Conservation (phyloP, 352 stramenopile species). For the Phytophthora vignae region DNA sequence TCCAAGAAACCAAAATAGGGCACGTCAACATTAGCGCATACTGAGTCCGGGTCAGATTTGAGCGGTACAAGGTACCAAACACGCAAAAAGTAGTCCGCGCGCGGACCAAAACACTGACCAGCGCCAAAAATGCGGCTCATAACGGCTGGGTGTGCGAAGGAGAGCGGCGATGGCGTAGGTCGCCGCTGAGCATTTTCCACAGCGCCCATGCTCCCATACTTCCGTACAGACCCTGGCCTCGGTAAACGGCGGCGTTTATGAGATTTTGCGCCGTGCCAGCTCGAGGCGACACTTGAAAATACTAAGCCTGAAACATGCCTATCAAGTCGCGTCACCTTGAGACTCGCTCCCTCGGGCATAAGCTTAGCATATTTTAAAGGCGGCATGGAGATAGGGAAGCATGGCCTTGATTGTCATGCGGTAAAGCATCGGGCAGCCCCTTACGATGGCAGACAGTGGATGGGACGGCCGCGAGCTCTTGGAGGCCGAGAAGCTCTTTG, state of each 20-base stretch:
- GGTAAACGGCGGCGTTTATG: slow-evolving; percentile 20
- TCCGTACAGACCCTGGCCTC: slow-evolving; percentile 7
- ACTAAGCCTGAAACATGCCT: slow-evolving; percentile 8
- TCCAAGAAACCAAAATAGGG: not conserved
- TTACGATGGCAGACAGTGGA: slow-evolving; percentile 1
- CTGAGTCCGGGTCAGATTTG: not conserved
- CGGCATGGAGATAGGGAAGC: not conserved
- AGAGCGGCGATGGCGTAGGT: slow-evolving; percentile 12
- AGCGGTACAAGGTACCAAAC: not conserved
- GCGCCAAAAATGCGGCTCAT: slow-evolving; percentile 16
- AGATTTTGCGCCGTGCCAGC: slow-evolving; percentile 16
- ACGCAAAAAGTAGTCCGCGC: not conserved
- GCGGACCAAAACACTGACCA: not conserved
- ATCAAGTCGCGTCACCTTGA: slow-evolving; percentile 13
- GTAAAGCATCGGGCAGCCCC: slow-evolving; percentile 3
- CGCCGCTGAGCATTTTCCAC: slow-evolving; percentile 28
- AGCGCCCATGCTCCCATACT: slow-evolving; percentile 24
- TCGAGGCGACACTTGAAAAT: not conserved
- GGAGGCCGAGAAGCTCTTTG: not conserved
- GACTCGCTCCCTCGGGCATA: not conserved
- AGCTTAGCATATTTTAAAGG: slow-evolving; percentile 14
- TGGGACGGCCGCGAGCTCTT: slow-evolving; percentile 10
- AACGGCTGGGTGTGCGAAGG: slow-evolving; percentile 21
- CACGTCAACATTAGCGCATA: not conserved
- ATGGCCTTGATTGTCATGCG: slow-evolving; percentile 4